Evolutionary conservation across 176 grass and related monocot genomes (phyloP).

Genomic region (Cenchrus americanus): DNA sequence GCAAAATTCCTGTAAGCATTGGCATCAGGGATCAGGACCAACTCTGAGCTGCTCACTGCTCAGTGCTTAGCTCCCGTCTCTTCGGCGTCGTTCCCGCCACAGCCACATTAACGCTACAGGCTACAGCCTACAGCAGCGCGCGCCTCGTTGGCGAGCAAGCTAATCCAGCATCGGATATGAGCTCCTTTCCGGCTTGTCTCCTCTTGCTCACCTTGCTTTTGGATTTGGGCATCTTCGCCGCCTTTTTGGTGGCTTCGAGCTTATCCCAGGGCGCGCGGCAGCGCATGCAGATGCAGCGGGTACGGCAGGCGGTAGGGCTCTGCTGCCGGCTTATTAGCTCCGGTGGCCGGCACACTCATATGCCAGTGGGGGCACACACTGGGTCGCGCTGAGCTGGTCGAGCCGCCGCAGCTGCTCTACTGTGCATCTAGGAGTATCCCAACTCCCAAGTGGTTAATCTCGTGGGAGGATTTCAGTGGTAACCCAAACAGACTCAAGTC

Average conservation of each 20-base stretch:
- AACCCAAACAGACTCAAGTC: not conserved
- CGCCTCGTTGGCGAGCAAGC: constrained; percentile 8
- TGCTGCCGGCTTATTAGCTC: not conserved
- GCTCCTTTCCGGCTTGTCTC: not conserved
- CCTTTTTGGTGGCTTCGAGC: constrained; percentile 27
- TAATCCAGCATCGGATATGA: not conserved
- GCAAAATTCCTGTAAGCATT: not conserved
- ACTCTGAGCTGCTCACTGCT: not conserved
- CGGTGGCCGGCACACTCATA: constrained; percentile 39
- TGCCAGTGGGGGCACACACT: not conserved
- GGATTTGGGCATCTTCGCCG: not conserved
- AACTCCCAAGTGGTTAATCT: not conserved
- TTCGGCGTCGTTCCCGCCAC: not conserved
- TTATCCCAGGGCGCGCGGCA: constrained; percentile 24
- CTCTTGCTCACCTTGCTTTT: not conserved
- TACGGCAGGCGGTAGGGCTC: not conserved
- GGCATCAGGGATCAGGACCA: not conserved
- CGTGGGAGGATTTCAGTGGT: not conserved
- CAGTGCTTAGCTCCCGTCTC: not conserved
- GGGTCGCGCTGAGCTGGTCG: not conserved
- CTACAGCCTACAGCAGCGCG: too few relatives aligned
- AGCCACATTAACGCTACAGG: not conserved
- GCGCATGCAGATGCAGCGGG: not conserved
- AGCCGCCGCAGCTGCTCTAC: not conserved
- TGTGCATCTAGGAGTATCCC: not conserved